Conservation (phyloP, 305 asterid species). For the Euphrasia arctica region DNA sequence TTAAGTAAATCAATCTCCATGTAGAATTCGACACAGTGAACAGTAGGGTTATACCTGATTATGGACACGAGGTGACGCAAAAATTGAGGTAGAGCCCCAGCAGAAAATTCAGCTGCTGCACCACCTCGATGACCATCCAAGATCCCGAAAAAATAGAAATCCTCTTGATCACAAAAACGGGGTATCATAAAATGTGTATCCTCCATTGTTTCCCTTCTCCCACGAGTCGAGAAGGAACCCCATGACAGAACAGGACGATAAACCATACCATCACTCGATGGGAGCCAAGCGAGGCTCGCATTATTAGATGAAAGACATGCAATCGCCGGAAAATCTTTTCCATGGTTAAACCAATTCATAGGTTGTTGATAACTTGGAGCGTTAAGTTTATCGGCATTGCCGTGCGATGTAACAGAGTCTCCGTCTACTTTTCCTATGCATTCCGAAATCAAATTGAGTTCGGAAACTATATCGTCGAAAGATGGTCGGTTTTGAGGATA, state of each 20-base stretch:
- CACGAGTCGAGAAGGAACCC: conserved; percentile 91
- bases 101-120: conserved; percentile 91
- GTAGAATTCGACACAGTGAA: conserved; percentile 1
- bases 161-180: conserved; percentile 43
- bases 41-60: conserved; percentile 41
- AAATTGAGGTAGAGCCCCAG: conserved; percentile 80
- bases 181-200: conserved; percentile 81
- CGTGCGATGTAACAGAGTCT: conserved; percentile 26
- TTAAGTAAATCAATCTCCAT: conserved; percentile 19
- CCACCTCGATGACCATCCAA: conserved; percentile 99
- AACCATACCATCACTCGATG: conserved; percentile 38
- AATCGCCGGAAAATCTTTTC: conserved; percentile 44
- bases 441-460: conserved; percentile 51
- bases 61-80: conserved; percentile 48
- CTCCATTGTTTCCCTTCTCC: conserved; percentile 98
- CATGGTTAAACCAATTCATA: conserved; percentile 68
- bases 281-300: conserved; percentile 37
- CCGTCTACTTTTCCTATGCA: neutral
- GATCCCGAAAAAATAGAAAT: conserved; percentile 75
- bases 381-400: conserved; percentile 28
- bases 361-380: conserved; percentile 51
- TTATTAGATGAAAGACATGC: conserved; percentile 37
- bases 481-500: conserved; percentile 59
- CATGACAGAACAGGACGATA: conserved; percentile 75
- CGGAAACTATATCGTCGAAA: conserved; percentile 59